These are phyloP conservation scores for Laburnicola sp. DNA, from an alignment of 2,329 filamentous ascomycete genomes.

Conservation along the genomic window DNA sequence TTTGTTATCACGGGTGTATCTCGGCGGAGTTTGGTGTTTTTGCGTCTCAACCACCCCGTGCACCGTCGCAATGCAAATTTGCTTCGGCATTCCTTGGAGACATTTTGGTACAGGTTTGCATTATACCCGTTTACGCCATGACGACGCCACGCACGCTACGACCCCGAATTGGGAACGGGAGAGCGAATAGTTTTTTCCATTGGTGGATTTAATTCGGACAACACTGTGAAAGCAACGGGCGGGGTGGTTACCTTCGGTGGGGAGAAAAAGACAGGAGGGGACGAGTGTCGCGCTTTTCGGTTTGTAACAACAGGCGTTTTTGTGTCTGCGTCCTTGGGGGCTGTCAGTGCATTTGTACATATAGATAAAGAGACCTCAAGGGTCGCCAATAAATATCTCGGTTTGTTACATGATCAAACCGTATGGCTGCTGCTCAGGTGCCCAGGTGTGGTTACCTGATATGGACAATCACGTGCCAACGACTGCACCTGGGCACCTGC, in stretches of 20 bases:
- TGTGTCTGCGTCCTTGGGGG: background rate
- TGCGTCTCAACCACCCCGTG: background rate
- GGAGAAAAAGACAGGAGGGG: no score
- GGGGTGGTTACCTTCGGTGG: no score
- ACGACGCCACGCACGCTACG: background rate
- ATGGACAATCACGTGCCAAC: no score
- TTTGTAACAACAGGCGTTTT: slow-evolving; percentile 1
- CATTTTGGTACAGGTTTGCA: background rate
- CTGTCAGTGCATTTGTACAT: background rate
- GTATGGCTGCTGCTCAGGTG: no score
- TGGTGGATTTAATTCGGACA: slow-evolving; percentile 1
- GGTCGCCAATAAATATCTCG: slow-evolving; percentile 3
- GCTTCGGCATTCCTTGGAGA: background rate
- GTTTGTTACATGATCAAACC: background rate
- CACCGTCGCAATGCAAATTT: background rate
- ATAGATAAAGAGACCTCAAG: background rate
- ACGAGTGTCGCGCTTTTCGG: background rate
- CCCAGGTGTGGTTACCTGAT: no score
- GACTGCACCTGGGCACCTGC: no score
- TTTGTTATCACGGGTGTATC: no score
- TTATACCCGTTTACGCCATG: slow-evolving; percentile 5
- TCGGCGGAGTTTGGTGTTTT: background rate
- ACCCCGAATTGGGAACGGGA: background rate
- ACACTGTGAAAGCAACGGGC: no score
- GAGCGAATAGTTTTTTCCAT: background rate